Evolutionary conservation across 2,329 filamentous ascomycete species (phyloP), one percentile per base, ranked within the genome.

Genomic region (Penicillium rolfsii): DNA sequence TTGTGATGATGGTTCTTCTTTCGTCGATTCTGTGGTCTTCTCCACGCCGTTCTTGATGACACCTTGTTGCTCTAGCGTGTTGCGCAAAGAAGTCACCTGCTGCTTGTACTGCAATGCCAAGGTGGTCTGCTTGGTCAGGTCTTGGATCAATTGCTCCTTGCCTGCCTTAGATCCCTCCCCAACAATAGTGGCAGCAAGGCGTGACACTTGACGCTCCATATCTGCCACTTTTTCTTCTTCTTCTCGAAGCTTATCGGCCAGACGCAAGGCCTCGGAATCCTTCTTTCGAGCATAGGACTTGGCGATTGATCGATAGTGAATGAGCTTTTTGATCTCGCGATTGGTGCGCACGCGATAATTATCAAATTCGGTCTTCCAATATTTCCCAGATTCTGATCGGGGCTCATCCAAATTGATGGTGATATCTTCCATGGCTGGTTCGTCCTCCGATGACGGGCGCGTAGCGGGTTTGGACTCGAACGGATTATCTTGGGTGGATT

Each of bases 281-380:
- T 87, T 87, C 68, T 85, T 84, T 62, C 79, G 81, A 16, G 86
- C 86, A 69, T 83, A 87, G 43, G 81, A 82, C 70, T 86, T 87
- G 19, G 84, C 83, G 28, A 84, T 76, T 52, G 84, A 82, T 61
- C 85, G 83, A 67, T 88, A 87, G 33, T 82, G 78, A 54, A 88
- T 81, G 52, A 89, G 77, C 67, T 84, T 86, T 70, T 82, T 85
- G 69, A 87, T 83, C 68, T 89, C 85, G 41, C 79, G 79, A 61
- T 85, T 83, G 38, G 85, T 87, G 52, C 81, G 83, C 24, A 80
- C 78, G 16, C 85, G 79, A 67, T 88, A 88, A 41, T 76, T 80
- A 57, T 87, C 83, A 67, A 85, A 87, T 63, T 87, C 83, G 11
- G 80, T 78, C 71, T 87, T 87, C 85, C 85, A 88, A 67, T 86